Evolutionary conservation across 129 eudicot genomes (phyloP), one percentile per base, ranked within the genome.

Genomic region (Flaveria ramosissima): DNA sequence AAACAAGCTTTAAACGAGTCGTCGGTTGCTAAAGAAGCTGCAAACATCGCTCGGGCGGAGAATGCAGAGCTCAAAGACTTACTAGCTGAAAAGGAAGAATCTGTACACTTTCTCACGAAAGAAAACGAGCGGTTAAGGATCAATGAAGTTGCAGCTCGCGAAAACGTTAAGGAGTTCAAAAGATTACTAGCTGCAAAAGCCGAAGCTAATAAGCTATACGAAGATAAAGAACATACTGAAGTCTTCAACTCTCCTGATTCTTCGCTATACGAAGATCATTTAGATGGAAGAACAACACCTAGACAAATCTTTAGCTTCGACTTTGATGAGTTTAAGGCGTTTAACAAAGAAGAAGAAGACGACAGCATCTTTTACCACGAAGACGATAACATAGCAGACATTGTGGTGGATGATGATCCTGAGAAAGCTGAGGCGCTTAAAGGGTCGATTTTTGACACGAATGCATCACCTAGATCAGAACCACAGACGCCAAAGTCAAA

Each of bases 1-100:
- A 94, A 91, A 76, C 93, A 89, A 73, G 96, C 97, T 21, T 57
- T 94, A 27, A 89, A 87, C 52, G 97, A 94, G 68, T 80, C 96
- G 2, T 87, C 85, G 20, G 93, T 83, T 17, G 92, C 98, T 13
- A 93, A 93, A 83, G 96, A 89, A 66, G 97, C 97, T 46, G 83
- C 98, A 1, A 86, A 77, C 30, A 80, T 90, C 45, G 97, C 97
- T 2, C 83, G 84, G 46, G 82, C 87, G 1, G 93, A 94, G 72
- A 94, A 86, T 53, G 84, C 93, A 7, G 79, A 75, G 36, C 92
- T 94, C 55, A 85, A 91, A 76, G 92, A 91, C 56, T 83, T 68
- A 19, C 64, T 91, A 2, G 77, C 88, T 0, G 97, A 91, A 48
- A 94, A 91, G 74, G 98, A 94, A 24, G 92, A 87, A 48, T 84